Conservation (phyloP, 306 rosid species). For the Cicer pinnatifidum region DNA sequence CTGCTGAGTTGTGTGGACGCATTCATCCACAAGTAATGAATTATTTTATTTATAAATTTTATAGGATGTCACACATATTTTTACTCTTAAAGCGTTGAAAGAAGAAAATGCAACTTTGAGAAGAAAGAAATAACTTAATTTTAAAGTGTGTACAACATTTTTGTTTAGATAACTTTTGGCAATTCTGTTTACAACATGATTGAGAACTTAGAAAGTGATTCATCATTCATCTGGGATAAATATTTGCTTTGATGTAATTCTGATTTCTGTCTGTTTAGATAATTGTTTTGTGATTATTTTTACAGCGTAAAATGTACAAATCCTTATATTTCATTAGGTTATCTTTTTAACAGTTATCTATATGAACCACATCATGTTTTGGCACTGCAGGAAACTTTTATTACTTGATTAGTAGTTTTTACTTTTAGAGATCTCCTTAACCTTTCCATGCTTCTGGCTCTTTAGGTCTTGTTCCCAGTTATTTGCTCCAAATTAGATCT, state of each 20-base stretch:
- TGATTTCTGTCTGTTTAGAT: conserved; percentile 31
- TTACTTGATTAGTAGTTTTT: conserved; percentile 27
- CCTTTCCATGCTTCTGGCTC: conserved; percentile 25
- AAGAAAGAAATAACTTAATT: neutral
- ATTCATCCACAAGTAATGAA: conserved; percentile 79
- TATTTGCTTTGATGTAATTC: conserved; percentile 8
- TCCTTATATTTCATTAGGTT: conserved; percentile 1
- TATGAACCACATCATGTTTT: conserved; percentile 36
- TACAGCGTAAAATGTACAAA: conserved; percentile 13
- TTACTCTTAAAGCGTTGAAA: neutral
- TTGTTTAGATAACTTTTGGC: conserved; percentile 16
- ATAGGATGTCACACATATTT: conserved; percentile 26
- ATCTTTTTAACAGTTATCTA: conserved; percentile 11
- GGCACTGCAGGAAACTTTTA: conserved; percentile 37
- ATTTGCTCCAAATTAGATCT: conserved; percentile 60
- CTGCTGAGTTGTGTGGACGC: conserved; percentile 96
- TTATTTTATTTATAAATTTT: conserved; percentile 33
- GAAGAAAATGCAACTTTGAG: neutral
- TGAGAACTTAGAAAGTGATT: conserved; percentile 32
- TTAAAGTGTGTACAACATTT: neutral
- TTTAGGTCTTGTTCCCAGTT: conserved; percentile 73
- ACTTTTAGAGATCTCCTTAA: conserved; percentile 41
- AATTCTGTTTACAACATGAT: conserved; percentile 23
- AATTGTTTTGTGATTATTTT: conserved; percentile 18
- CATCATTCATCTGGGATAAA: neutral